Percentiles rank a stretch among this genome's conserved stretches.
Conservation (phyloP, 2,329 filamentous ascomycete species). For the Epichloe coenophiala region DNA sequence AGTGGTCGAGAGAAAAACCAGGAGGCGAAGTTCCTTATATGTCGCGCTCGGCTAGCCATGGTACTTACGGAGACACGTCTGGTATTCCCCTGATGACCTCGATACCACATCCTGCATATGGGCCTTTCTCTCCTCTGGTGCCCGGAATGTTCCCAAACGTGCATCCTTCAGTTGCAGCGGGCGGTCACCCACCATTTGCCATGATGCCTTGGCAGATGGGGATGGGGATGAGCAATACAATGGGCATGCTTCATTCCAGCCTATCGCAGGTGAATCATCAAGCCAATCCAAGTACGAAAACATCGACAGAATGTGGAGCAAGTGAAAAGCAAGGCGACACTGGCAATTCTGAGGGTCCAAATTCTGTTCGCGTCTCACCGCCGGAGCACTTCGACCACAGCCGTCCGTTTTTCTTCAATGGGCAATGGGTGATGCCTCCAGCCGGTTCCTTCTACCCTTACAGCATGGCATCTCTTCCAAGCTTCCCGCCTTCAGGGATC, state of each 20-base stretch:
- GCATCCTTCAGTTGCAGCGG: conserved; percentile 17
- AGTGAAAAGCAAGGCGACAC: conserved; percentile 18
- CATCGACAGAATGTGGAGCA: conserved; percentile 10
- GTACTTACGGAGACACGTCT: conserved; percentile 2
- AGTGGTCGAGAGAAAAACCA: conserved; percentile 31
- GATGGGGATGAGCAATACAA: conserved; percentile 18
- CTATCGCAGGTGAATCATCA: conserved; percentile 11
- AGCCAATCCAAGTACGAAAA: conserved; percentile 9
- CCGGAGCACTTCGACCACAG: conserved; percentile 32
- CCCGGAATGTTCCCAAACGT: conserved; percentile 19
- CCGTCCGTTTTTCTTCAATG: conserved; percentile 31
- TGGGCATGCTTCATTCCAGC: conserved; percentile 14
- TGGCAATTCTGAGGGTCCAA: conserved; percentile 18
- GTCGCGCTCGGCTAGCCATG: conserved; percentile 10
- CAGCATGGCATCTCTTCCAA: conserved; percentile 16
- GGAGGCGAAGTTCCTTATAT: conserved; percentile 10
- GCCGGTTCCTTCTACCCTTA: conserved; percentile 13
- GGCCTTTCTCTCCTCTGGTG: conserved; percentile 17
- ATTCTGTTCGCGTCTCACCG: conserved; percentile 21
- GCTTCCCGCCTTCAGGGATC: conserved; percentile 14
- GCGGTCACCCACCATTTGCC: conserved; percentile 18
- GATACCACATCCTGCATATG: conserved; percentile 15
- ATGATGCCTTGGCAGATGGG: conserved; percentile 29
- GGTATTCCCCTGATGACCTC: conserved; percentile 4
- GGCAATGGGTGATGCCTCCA: conserved; percentile 28